Evolutionary conservation across 495 filamentous ascomycete genomes (phyloP), one percentile per base, ranked within the genome.

Genomic region (Cercophora scortea): DNA sequence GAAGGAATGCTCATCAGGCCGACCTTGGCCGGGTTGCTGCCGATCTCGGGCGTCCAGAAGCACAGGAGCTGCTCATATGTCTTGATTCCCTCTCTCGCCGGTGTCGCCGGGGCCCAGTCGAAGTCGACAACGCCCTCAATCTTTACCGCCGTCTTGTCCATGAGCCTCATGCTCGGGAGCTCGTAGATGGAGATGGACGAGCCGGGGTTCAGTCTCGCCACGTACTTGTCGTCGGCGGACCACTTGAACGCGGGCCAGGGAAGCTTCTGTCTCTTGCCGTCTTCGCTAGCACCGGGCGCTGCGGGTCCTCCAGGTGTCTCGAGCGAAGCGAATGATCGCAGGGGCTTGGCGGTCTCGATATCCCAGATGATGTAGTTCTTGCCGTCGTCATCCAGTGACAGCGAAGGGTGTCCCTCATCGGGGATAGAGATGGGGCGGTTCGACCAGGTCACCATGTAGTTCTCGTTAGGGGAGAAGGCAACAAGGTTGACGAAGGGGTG

Each of bases 361-460:
- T 98, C 93, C 93, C 93, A 98, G 61, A 98, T 89, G 61, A 98
- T 87, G 64, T 96, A 96, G 78, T 96, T 95, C 80, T 97, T 96
- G 56, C 93, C 93, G 60, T 98, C 93, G 64, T 98, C 93, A 64
- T 96, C 93, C 54, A 87, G 70, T 7, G 87, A 83, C 34, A 98
- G 72, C 3, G 88, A 70, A 16, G 91, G 86, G 59, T 90, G 81
- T 32, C 88, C 87, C 51, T 77, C 76, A 63, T 97, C 93, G 39
- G 92, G 89, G 33, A 98, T 89, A 53, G 84, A 79, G 58, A 98
- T 91, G 19, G 93, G 89, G 33, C 87, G 79, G 67, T 91, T 88
- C 25, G 92, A 96, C 93, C 93, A 98, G 35, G 93, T 96, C 35
- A 91, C 92, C 44, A 98, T 61, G 71, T 95, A 98, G 60, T 84